Evolutionary conservation across 1,284 basidiomycete genomes (phyloP), one percentile per base, ranked within the genome.

Genomic region (Microbotryum silenes-acaulis): DNA sequence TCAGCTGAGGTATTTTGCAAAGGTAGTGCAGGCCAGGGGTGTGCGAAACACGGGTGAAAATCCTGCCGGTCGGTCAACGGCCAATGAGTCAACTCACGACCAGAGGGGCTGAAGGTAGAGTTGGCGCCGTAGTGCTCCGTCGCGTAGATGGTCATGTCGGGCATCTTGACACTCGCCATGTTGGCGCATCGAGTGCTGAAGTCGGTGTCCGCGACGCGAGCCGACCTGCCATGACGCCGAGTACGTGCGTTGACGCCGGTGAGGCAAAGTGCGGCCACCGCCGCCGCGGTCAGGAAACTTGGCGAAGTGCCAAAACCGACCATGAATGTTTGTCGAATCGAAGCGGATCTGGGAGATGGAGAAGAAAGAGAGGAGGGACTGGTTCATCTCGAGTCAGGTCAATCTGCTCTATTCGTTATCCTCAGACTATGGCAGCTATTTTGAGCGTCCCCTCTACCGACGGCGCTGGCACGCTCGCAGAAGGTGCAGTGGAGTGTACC

Each of bases 1-100:
- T 29, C 56, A 49, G 42, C 56, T 51, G 21, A 46, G 51, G 18
- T 47, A 37, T 8, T 51, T 8, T 3, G 61, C 33, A 12, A 59
- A 56, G 45, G 54, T 56, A 31, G 54, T 51, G 33, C 54, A 54
- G 12, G 46, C 61, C 45, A 37, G 33, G 27, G 16, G 5, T 23
- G 5, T 25, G 53, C n/a, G 44, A 47, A 57, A n/a, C 23, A 21
- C 9, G 37, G 37, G 37, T 18, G 37, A 42, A 42, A 42, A 42
- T 18, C 16, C 12, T 42, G 12, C 37, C 37, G 37, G 12, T 3
- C 37, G 14, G 37, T 18, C 10, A 27, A 14, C 6, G 29, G 47
- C 20, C 12, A 37, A 44, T 0, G 27, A 21, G 6, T 8, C 21
- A 56, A 20, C 25, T 37, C 51, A 27, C 51, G 20, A 29, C 2